phyloP scores from a whole-genome alignment of 2,329 filamentous ascomycete species.

The Talaromyces funiculosus region DNA sequence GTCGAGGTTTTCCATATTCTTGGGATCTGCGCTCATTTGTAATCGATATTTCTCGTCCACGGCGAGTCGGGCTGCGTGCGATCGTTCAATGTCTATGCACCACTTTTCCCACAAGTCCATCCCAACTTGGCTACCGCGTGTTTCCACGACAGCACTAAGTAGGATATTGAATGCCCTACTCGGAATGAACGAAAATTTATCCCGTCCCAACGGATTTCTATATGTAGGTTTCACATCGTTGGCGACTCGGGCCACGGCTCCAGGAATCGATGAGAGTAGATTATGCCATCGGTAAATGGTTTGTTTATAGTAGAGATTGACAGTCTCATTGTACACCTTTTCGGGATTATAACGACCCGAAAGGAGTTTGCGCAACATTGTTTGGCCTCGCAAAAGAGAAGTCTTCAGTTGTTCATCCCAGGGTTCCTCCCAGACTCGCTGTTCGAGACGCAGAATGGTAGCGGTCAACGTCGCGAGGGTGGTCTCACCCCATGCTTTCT shows the following conservation, averaged over 20 bases:
- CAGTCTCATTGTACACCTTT: conserved; percentile 8
- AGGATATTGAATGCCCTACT: conserved; percentile 46
- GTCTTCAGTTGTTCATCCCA: conserved; percentile 14
- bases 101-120: conserved; percentile 46
- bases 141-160: conserved; percentile 50
- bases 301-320: conserved; percentile 23
- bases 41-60: conserved; percentile 9
- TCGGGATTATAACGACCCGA: conserved; percentile 30
- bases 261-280: conserved; percentile 29
- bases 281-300: conserved; percentile 25
- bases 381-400: conserved; percentile 24
- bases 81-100: conserved; percentile 32
- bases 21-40: conserved; percentile 6
- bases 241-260: conserved; percentile 26
- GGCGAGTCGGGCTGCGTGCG: conserved; percentile 19
- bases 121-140: conserved; percentile 45
- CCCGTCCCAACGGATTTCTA: conserved; percentile 14
- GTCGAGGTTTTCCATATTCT: conserved; percentile 17
- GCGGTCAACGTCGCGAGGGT: conserved; percentile 32
- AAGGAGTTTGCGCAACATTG: conserved; percentile 31
- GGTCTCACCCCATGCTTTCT: conserved; percentile 34
- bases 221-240: conserved; percentile 17
- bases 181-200: conserved; percentile 26
- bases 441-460: conserved; percentile 37
- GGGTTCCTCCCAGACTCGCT: conserved; percentile 17